Base-by-base conservation (phyloP, 208 protist genomes). In the Trypanosomatidae sp. region DNA sequence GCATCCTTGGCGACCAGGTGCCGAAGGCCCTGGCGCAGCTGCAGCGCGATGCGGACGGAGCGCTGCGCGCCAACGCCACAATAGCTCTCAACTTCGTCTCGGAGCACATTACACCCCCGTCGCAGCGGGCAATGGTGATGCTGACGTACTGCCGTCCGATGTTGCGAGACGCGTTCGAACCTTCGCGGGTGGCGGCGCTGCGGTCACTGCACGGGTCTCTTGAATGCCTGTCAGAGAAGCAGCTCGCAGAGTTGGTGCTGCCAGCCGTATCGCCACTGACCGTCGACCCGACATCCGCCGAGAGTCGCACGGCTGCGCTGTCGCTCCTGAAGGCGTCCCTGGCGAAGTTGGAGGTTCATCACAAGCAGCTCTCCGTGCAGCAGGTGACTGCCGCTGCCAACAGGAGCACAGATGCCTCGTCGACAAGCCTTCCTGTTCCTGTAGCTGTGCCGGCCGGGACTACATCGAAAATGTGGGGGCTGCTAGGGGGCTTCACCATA, bases 51-150 rank as follows among this genome's bases (percentile, higher is more conserved):
- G 44, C 50, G 52, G 91, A 96, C 60, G 85, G 83, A 3, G 78
- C 88, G 5, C 88, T 98, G 58, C 86, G 94, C 65, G 90, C 94
- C 52, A 98, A 98, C 76, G 91, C 94, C 17, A 95, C 92, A 9
- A 93, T 98, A 73, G 85, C 85, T 17, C 72, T 97, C 44, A 88
- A 90, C 62, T 70, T 92, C 19, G 80, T 98, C 25, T 74, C 84
- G 7, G 73, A 82, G 2, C 65, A 77, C 64, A 81, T 97, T 55
- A 74, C 50, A 15, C 83, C 88, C 10, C 65, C 70, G 1, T 73
- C 73, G 39, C 66, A 79, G 60, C 86, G 91, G 15, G 81, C 84
- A 30, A 68, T 55, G 41, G 79, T 93, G 3, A 71, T 97, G 39
- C 68, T 93, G 33, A 76, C 76, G 17, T 87, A 71, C 17, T 97